Evolutionary conservation across 352 stramenopile species (phyloP).

Genomic region (Phytophthora foliorum): DNA sequence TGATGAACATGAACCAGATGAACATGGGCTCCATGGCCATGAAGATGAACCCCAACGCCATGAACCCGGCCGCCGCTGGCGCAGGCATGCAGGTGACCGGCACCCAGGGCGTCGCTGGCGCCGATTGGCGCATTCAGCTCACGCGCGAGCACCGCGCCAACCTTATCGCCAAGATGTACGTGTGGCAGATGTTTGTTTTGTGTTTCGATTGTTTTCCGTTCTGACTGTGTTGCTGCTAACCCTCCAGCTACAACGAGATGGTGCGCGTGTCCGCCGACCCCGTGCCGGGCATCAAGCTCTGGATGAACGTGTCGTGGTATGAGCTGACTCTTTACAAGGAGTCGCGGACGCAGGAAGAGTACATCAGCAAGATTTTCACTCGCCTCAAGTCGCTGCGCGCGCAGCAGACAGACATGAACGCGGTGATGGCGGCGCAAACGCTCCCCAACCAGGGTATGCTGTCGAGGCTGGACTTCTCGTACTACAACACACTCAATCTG

Average conservation of each 20-base stretch:
- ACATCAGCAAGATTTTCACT: conserved; percentile 92
- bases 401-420: conserved; percentile 81
- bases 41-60: conserved; percentile 56
- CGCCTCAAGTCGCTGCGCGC: conserved; percentile 78
- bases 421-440: conserved; percentile 67
- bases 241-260: conserved; percentile 82
- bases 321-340: conserved; percentile 88
- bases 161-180: conserved; percentile 89
- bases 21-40: conserved; percentile 65
- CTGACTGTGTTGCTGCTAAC: conserved; percentile 17
- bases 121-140: conserved; percentile 86
- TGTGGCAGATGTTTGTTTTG: not conserved
- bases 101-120: conserved; percentile 39
- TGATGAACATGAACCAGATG: conserved; percentile 75
- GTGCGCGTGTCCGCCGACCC: conserved; percentile 85
- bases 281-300: conserved; percentile 83
- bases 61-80: conserved; percentile 47
- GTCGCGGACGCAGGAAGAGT: conserved; percentile 85
- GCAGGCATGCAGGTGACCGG: conserved; percentile 32
- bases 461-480: conserved; percentile 77
- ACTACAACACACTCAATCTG: conserved; percentile 76
- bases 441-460: conserved; percentile 80
- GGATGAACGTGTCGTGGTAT: conserved; percentile 91
- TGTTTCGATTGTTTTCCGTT: conserved; percentile 9
- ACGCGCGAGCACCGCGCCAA: conserved; percentile 85